Percentiles rank a stretch among this genome's conserved stretches.
Conservation (phyloP, 1,284 basidiomycete species). For the Cystobasidiaceae sp. region DNA sequence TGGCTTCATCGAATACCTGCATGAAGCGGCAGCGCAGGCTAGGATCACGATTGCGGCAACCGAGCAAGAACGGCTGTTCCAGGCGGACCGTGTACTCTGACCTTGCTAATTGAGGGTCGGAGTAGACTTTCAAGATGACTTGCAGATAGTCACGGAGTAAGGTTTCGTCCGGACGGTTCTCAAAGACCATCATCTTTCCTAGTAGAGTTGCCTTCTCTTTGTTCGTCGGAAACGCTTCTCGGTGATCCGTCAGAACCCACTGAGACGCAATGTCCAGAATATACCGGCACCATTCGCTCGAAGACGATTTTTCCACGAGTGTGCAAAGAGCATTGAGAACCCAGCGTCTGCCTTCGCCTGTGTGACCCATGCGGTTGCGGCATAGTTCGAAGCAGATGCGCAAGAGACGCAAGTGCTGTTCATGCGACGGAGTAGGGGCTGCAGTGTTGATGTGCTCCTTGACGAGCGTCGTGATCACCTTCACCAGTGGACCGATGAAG, state of each 20-base stretch:
- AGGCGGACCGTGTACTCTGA: slow-evolving; percentile 91
- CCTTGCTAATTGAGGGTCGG: slow-evolving; percentile 72
- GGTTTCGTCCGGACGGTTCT: slow-evolving; percentile 61
- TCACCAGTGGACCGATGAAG: slow-evolving; percentile 66
- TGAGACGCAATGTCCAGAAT: slow-evolving; percentile 80
- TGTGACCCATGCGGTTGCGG: slow-evolving; percentile 52
- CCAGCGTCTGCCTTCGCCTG: slow-evolving; percentile 57
- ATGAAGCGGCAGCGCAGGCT: slow-evolving; percentile 79
- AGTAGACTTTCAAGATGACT: slow-evolving; percentile 91
- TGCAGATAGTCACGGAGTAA: slow-evolving; percentile 82
- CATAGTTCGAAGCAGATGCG: slow-evolving; percentile 54
- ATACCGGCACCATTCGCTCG: slow-evolving; percentile 70
- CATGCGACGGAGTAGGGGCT: slow-evolving; percentile 46
- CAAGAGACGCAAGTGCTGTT: slow-evolving; percentile 48
- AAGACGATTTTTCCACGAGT: slow-evolving; percentile 90
- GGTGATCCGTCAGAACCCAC: slow-evolving; percentile 71
- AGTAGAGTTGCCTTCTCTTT: slow-evolving; percentile 92
- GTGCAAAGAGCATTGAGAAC: slow-evolving; percentile 68
- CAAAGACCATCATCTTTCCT: slow-evolving; percentile 85
- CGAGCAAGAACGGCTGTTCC: slow-evolving; percentile 88
- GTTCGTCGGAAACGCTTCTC: slow-evolving; percentile 62
- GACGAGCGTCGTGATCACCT: slow-evolving; percentile 75
- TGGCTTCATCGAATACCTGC: slow-evolving; percentile 81
- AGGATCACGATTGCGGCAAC: slow-evolving; percentile 78
- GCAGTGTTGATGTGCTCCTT: slow-evolving; percentile 75